Evolutionary conservation across 768 basidiomycete genomes (phyloP).

Genomic region (Russula vinacea): DNA sequence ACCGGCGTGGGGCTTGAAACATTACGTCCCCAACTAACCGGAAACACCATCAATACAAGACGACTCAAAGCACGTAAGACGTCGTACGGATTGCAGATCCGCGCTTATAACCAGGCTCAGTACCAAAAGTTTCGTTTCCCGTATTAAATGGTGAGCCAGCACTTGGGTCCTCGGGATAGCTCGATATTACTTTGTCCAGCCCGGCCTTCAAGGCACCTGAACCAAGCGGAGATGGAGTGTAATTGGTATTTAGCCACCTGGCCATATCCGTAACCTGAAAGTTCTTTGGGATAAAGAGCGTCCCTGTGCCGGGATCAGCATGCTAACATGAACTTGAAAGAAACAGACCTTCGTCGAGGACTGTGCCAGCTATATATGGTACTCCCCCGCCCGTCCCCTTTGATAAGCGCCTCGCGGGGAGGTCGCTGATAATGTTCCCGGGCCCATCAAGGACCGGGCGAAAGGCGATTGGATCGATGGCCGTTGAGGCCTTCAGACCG

Average conservation of each 20-base stretch:
- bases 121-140: conserved; percentile 45
- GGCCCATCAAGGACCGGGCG: conserved; percentile 44
- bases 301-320: conserved; percentile 33
- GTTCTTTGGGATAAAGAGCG: conserved; percentile 37
- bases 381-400: conserved; percentile 38
- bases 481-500: conserved; percentile 30
- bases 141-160: conserved; percentile 48
- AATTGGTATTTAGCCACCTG: conserved; percentile 20
- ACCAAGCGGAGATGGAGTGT: conserved; percentile 24
- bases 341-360: conserved; percentile 45
- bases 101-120: conserved; percentile 41
- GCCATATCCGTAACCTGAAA: conserved; percentile 13
- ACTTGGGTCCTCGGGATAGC: conserved; percentile 45
- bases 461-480: conserved; percentile 38
- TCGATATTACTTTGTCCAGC: conserved; percentile 35
- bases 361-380: conserved; percentile 47
- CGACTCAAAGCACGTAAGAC: not conserved
- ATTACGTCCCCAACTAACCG: conserved; percentile 39
- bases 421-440: conserved; percentile 41
- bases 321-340: not conserved
- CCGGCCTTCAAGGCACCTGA: conserved; percentile 26
- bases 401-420: conserved; percentile 39
- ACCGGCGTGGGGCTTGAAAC: conserved; percentile 42
- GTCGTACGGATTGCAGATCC: conserved; percentile 35
- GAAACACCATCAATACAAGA: not conserved